These are phyloP conservation scores for Neonectria magnoliae DNA, from an alignment of 2,329 filamentous ascomycete species.

Conservation along the genomic window DNA sequence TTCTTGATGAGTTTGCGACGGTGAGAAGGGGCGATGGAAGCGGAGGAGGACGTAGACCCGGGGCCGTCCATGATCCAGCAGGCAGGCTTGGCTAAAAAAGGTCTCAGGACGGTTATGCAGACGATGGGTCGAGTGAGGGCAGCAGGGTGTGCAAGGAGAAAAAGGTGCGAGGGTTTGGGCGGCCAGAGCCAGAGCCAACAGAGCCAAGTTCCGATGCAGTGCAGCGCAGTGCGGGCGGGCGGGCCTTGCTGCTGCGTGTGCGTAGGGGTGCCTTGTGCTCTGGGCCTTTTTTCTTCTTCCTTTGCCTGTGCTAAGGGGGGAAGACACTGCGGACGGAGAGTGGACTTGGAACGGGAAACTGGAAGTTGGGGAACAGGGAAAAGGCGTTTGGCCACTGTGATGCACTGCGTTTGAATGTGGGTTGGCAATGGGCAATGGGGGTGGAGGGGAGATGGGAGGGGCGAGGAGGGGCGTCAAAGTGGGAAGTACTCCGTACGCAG, in stretches of 20 bases:
- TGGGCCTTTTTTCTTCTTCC: constrained; percentile 14
- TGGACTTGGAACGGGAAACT: constrained; percentile 23
- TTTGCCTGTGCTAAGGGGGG: not conserved
- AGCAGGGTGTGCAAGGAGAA: constrained; percentile 41
- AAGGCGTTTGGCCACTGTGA: constrained; percentile 21
- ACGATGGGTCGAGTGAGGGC: constrained; percentile 41
- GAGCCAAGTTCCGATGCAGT: constrained; percentile 36
- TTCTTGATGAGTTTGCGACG: constrained; percentile 73
- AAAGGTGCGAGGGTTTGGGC: constrained; percentile 31
- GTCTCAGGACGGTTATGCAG: constrained; percentile 42
- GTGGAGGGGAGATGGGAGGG: constrained; percentile 24
- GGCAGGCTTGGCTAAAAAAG: constrained; percentile 43
- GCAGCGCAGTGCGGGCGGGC: constrained; percentile 30
- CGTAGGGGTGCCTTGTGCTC: constrained; percentile 8
- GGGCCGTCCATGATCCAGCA: constrained; percentile 59
- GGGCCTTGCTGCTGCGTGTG: constrained; percentile 22
- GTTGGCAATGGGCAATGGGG: constrained; percentile 15
- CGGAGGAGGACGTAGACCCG: constrained; percentile 47
- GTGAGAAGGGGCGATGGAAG: constrained; percentile 59
- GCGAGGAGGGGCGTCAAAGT: constrained; percentile 19
- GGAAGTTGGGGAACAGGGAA: constrained; percentile 18
- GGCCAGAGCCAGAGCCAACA: constrained; percentile 35
- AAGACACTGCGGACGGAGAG: too few species aligned
- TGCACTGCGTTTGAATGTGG: constrained; percentile 15
- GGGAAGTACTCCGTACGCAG: constrained; percentile 22